Evolutionary conservation across 106 monocot species (phyloP).

Genomic region (Dendrobium nobile): DNA sequence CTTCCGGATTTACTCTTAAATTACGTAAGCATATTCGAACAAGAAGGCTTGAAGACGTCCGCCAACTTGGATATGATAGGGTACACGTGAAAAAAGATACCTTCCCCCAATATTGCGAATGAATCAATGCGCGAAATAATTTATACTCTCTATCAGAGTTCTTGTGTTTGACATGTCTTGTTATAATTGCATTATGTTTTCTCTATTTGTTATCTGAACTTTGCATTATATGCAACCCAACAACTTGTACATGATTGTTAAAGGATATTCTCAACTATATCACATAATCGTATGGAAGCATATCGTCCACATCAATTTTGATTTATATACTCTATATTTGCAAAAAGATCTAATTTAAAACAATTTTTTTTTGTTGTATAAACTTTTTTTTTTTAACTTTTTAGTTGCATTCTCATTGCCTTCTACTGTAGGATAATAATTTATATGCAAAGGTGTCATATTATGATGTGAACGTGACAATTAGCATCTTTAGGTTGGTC

Average conservation of each 20-base stretch:
- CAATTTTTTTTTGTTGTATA: not conserved
- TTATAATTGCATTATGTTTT: not conserved
- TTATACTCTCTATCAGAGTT: not conserved
- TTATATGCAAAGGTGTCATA: not conserved
- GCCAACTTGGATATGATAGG: conserved; percentile 97
- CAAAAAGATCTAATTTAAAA: not conserved
- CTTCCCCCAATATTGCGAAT: not conserved
- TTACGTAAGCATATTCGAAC: conserved; percentile 86
- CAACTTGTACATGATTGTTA: not conserved
- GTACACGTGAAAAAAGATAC: conserved; percentile 29
- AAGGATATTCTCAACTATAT: not conserved
- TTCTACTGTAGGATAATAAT: not conserved
- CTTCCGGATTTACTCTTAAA: conserved; percentile 97
- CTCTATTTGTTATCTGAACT: not conserved
- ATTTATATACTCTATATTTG: not conserved
- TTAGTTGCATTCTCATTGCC: not conserved
- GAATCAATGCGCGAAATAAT: not conserved
- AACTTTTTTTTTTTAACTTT: not conserved
- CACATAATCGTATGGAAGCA: not conserved
- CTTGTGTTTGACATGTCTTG: not conserved
- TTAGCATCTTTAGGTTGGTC: not conserved
- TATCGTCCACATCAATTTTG: not conserved
- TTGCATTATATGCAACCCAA: conserved; percentile 2
- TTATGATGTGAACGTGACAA: not conserved
- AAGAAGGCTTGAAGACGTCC: conserved; percentile 91